phyloP scores from a whole-genome alignment of 1,284 basidiomycete species.

The Leccinum holopus region DNA sequence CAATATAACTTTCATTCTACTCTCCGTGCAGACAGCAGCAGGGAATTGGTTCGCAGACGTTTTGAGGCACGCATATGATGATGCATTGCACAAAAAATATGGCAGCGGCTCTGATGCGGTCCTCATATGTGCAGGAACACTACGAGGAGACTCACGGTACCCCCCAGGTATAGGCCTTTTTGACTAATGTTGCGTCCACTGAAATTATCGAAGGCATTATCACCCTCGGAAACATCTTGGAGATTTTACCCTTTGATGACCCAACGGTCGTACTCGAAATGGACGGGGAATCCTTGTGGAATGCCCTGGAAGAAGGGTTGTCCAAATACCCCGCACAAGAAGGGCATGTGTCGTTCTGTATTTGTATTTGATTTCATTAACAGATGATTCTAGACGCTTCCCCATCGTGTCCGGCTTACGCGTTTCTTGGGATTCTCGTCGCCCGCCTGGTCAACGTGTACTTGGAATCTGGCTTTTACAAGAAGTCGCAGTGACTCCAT shows the following conservation, averaged over 20 bases:
- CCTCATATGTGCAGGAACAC: constrained; percentile 82
- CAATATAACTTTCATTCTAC: background rate
- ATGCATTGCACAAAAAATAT: constrained; percentile 61
- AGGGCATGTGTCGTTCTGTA: constrained; percentile 51
- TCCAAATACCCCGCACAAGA: constrained; percentile 88
- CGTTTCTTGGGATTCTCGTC: constrained; percentile 84
- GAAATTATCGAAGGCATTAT: constrained; percentile 52
- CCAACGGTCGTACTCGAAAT: constrained; percentile 81
- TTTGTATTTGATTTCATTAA: constrained; percentile 2
- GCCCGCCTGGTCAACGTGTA: constrained; percentile 68
- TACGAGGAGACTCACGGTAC: constrained; percentile 85
- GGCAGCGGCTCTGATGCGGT: constrained; percentile 73
- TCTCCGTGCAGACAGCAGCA: constrained; percentile 58
- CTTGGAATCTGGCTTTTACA: constrained; percentile 67
- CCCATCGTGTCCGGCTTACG: constrained; percentile 86
- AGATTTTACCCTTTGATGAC: constrained; percentile 90
- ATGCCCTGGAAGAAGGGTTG: constrained; percentile 74
- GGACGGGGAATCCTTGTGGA: constrained; percentile 81
- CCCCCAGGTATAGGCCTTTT: constrained; percentile 60
- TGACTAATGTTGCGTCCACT: background rate
- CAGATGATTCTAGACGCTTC: constrained; percentile 64
- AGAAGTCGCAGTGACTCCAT: constrained; percentile 44
- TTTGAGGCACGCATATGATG: constrained; percentile 83
- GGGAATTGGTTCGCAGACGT: constrained; percentile 93
- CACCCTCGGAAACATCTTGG: constrained; percentile 81